Evolutionary conservation across 2,329 filamentous ascomycete genomes (phyloP), one percentile per base, ranked within the genome.

Genomic region (Teratosphaeria viscida): DNA sequence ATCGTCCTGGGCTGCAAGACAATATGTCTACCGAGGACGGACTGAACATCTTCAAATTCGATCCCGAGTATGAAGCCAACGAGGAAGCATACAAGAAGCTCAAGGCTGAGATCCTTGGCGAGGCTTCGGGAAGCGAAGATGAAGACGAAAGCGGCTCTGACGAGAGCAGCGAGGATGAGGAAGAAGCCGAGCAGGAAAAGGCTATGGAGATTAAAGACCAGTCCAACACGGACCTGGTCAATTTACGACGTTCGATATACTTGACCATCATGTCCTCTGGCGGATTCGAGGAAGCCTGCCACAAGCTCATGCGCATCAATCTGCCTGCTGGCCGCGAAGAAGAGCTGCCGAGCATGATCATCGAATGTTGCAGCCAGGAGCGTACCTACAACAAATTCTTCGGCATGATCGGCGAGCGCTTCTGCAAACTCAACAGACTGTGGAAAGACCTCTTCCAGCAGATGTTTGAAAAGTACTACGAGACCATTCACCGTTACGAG

Each of bases 371-470:
- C 73, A 92, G 90, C 32, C 94, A 99, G 75, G 92, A 97, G 74
- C 90, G 91, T 67, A 96, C 94, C 1, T 99, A 95, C 75, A 92
- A 92, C 62, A 97, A 97, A 73, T 99, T 97, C 76, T 96, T 95
- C 70, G 94, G 94, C 12, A 78, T 96, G 64, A 91, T 97, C 59
- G 94, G 89, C 35, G 94, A 99, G 76, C 85, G 92, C 27, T 96
- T 99, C 75, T 90, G 91, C 70, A 96, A 96, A 76, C 85, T 99
- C 69, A 97, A 97, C 75, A 85, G 94, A 26, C 82, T 96, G 56
- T 99, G 94, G 94, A 88, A 85, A 32, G 90, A 95, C 64, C 81
- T 97, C 5, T 97, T 97, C 65, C 91, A 97, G 74, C 84, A 90
- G 65, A 84, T 87, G 26, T 99, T 99, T 73, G 82, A 83, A 62